Base-by-base conservation (phyloP, 2,329 filamentous ascomycete genomes). In the Sporothrix inflata region DNA sequence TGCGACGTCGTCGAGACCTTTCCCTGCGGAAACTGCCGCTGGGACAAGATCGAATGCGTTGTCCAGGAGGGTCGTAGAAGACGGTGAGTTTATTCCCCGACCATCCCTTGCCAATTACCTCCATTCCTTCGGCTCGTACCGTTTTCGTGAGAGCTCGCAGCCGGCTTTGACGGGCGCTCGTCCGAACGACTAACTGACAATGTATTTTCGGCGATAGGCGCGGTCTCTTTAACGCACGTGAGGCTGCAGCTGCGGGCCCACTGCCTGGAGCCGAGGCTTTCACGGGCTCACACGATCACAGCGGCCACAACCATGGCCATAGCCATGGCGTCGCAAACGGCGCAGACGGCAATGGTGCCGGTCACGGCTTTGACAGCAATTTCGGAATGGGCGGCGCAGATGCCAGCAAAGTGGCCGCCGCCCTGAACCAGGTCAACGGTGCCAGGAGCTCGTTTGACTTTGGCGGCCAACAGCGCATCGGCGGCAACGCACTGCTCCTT, bases 1-100 rank as follows among this genome's bases (percentile, higher is more conserved):
- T 98, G 94, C 84, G 94, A 98, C 83, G 94, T 97, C 72, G 94
- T 96, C 73, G 94, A 97, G 81, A 91, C 92, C 66, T 91, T 91
- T 57, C 94, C 94, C 1, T 97, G 94, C 81, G 94, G 92, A 71
- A 97, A 97, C 81, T 97, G 94, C 83, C 87, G 92, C 75, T 88
- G 92, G 83, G 92, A 94, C 80, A 90, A 92, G 79, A 91, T 94
- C 73, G 90, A 93, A 79, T 94, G 92, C 82, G 85, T 91, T 71
- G 89, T 93, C 30, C 90, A 91, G 75, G 90, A 97, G 81, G 95
- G 92, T 84, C 93, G 94, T 77, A 89, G 94, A 78, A 91, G 94
- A 86, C 94, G 93, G 91, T 94, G 82, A 88, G 91, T 89, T 72
- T 5, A 4, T 12, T n/a, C n/a, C 9, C 12, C 27, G 21, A 8